Evolutionary conservation across 306 rosid species (phyloP).

Genomic region (Ziziphus jujuba): DNA sequence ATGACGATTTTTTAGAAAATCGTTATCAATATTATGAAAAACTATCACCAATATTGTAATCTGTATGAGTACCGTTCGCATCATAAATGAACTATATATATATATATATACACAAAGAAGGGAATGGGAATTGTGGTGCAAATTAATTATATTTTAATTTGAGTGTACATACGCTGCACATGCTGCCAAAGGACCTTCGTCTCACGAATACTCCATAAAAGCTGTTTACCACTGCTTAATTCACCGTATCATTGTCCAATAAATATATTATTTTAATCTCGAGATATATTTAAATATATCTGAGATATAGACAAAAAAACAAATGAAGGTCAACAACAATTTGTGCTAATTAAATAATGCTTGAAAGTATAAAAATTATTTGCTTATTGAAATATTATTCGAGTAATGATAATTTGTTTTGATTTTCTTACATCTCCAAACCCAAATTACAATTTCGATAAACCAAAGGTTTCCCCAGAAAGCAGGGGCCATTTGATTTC

Average conservation of each 20-base stretch:
- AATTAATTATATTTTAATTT: neutral
- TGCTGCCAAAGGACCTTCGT: slow-evolving; percentile 19
- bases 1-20: too few relatives aligned
- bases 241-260: slow-evolving; percentile 14
- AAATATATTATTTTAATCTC: neutral
- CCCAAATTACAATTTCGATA: too few relatives aligned
- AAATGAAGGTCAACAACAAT: neutral
- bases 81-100: too few relatives aligned
- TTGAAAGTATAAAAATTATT: neutral
- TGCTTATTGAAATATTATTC: neutral
- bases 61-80: too few relatives aligned
- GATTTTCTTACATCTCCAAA: too few relatives aligned
- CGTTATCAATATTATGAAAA: too few relatives aligned
- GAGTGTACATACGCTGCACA: slow-evolving; percentile 2
- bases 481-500: too few relatives aligned
- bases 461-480: too few relatives aligned
- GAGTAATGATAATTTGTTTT: neutral
- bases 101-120: too few relatives aligned
- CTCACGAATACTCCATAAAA: neutral
- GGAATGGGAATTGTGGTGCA: neutral
- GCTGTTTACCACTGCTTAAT: slow-evolving; percentile 4
- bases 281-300: neutral
- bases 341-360: neutral
- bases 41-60: too few relatives aligned
- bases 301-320: neutral